Percentiles rank a stretch among this genome's conserved stretches.
Evolutionary conservation across 1,284 basidiomycete genomes (phyloP).

Genomic region (Ceratobasidium theobromae): DNA sequence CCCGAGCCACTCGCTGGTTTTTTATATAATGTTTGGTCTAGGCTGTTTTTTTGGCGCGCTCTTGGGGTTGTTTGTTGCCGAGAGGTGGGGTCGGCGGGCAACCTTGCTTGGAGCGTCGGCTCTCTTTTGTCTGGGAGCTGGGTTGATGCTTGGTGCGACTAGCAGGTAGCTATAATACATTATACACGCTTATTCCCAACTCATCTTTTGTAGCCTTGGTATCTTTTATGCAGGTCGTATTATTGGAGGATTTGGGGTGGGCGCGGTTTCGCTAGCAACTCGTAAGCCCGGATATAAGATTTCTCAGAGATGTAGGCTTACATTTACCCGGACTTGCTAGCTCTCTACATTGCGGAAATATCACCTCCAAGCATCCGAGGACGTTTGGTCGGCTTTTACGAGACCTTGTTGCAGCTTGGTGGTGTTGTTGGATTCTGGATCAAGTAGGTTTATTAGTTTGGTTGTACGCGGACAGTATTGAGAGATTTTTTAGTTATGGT

Average conservation of each 20-base stretch:
- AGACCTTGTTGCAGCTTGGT: slow-evolving; percentile 48
- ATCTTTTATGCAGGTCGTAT: slow-evolving; percentile 44
- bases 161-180: slow-evolving; percentile 39
- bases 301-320: too few species aligned
- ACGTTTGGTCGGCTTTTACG: slow-evolving; percentile 53
- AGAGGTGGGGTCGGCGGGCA: slow-evolving; percentile 2
- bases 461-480: slow-evolving; percentile 13
- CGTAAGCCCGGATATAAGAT: too few species aligned
- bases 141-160: slow-evolving; percentile 28
- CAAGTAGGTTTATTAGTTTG: slow-evolving; percentile 35
- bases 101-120: slow-evolving; percentile 35
- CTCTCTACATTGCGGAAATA: slow-evolving; percentile 50
- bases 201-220: slow-evolving; percentile 38
- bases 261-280: slow-evolving; percentile 41
- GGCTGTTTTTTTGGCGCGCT: slow-evolving; percentile 49
- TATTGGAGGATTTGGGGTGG: slow-evolving; percentile 46
- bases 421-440: slow-evolving; percentile 51
- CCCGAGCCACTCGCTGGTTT: neutral
- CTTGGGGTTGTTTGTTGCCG: slow-evolving; percentile 44
- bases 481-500: slow-evolving; percentile 46
- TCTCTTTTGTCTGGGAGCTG: slow-evolving; percentile 7
- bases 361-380: slow-evolving; percentile 52
- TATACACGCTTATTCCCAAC: slow-evolving; percentile 38
- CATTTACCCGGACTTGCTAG: slow-evolving; percentile 35
- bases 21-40: neutral